Evolutionary conservation across 768 basidiomycete genomes (phyloP), one percentile per base, ranked within the genome.

Genomic region (Rhizopogon rudus): DNA sequence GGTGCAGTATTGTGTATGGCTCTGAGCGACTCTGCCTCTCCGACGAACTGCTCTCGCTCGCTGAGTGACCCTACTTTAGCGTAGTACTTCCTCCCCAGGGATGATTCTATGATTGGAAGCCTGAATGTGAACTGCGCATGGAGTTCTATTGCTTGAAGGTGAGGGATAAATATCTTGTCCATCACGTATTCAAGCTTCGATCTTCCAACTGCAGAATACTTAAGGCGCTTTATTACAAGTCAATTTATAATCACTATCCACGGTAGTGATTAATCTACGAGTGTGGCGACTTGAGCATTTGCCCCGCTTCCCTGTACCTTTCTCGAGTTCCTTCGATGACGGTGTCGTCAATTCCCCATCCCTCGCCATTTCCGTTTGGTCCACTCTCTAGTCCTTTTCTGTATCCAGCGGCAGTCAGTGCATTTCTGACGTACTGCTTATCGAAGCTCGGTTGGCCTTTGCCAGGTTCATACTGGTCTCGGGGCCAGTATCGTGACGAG

Each of bases 401-500:
- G 66, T 91, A 93, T 1, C 93, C 93, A 6, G 75, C 73, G 28
- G 72, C 65, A 10, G 86, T 86, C 29, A 99, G 74, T 87, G 93
- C 92, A 67, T 98, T 95, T 17, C 97, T 77, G 54, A 98, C 73
- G 64, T 89, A 98, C 72, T 99, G 97, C 73, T 98, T 99, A 70
- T 98, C 97, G 65, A 97, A 98, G 65, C 92, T 93, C 17, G 87
- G 82, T 71, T 97, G 96, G 0, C 84, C 65, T 37, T 80, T 75
- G 4, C 95, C 97, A 4, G 84, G 77, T 31, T 73, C 71, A 71
- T 97, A 98, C 3, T 75, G 79, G 5, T 75, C 78, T 6, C 86
- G 75, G 1, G 94, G 91, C 97, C 97, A 98, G 75, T 98, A 99
- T 33, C 96, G 82, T 16, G 93, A 97, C 12, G 94, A 98, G 70